These are phyloP conservation scores for Marasmius tenuissimus DNA, from an alignment of 1,284 basidiomycete genomes.

Conservation along the genomic window DNA sequence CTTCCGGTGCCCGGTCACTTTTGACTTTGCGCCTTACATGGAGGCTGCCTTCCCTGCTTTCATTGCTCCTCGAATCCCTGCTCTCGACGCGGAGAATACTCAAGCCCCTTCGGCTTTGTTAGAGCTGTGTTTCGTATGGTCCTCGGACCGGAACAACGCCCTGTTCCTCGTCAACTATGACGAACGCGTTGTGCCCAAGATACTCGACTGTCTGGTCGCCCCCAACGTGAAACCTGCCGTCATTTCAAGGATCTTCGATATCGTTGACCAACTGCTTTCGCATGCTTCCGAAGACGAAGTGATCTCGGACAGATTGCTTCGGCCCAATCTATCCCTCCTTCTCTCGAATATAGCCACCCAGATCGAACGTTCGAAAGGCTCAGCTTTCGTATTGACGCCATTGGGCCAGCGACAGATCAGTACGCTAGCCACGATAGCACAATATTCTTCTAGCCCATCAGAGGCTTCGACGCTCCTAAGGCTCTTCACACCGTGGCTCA, in stretches of 20 bases:
- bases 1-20: constrained; percentile 71
- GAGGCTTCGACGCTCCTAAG: constrained; percentile 79
- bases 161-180: constrained; percentile 74
- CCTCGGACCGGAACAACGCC: constrained; percentile 57
- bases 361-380: constrained; percentile 63
- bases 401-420: constrained; percentile 82
- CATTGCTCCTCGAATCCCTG: constrained; percentile 81
- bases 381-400: constrained; percentile 63
- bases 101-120: constrained; percentile 91
- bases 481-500: constrained; percentile 82
- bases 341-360: constrained; percentile 74
- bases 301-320: constrained; percentile 61
- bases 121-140: constrained; percentile 86
- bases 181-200: constrained; percentile 65
- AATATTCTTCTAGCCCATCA: constrained; percentile 65
- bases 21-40: constrained; percentile 79
- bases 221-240: constrained; percentile 88
- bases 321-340: constrained; percentile 76
- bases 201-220: constrained; percentile 82
- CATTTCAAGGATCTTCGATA: constrained; percentile 81
- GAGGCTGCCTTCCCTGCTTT: constrained; percentile 66
- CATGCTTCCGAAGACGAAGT: constrained; percentile 52
- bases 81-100: constrained; percentile 84
- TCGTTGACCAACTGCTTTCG: constrained; percentile 75
- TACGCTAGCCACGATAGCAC: constrained; percentile 81